These are phyloP conservation scores for Zangia roseola DNA, from an alignment of 768 basidiomycete genomes.

Conservation along the genomic window DNA sequence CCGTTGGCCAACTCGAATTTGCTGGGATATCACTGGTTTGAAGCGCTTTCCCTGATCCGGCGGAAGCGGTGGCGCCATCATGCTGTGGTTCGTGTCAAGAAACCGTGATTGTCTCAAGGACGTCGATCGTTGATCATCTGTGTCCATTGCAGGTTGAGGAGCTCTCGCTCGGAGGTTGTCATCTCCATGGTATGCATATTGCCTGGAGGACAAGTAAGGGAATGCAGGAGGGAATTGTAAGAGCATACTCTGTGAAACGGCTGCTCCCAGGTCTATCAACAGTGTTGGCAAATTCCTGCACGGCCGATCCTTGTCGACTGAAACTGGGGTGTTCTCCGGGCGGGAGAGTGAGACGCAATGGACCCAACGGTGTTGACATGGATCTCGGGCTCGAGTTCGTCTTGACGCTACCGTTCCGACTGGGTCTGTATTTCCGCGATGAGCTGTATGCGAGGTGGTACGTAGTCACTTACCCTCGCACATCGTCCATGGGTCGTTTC, in stretches of 20 bases:
- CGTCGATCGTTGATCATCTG: slow-evolving; percentile 41
- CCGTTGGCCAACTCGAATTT: slow-evolving; percentile 8
- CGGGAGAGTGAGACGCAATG: slow-evolving; percentile 66
- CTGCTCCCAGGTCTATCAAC: slow-evolving; percentile 48
- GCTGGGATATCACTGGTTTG: slow-evolving; percentile 20
- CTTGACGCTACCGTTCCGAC: slow-evolving; percentile 24
- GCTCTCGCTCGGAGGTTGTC: slow-evolving; percentile 41
- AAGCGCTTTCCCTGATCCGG: slow-evolving; percentile 20
- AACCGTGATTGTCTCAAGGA: slow-evolving; percentile 40
- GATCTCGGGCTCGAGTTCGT: slow-evolving; percentile 63
- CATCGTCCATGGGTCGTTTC: slow-evolving; percentile 58
- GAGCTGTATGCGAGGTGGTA: background rate
- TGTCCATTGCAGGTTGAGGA: slow-evolving; percentile 26
- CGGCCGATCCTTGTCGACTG: slow-evolving; percentile 26
- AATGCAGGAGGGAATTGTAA: slow-evolving; percentile 5
- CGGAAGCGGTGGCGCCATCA: slow-evolving; percentile 33
- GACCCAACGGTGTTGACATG: slow-evolving; percentile 52
- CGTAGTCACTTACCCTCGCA: slow-evolving; percentile 38
- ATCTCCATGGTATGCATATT: slow-evolving; percentile 63
- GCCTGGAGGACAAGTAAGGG: slow-evolving; percentile 40
- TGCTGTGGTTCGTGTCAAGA: slow-evolving; percentile 28
- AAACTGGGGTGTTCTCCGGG: slow-evolving; percentile 49
- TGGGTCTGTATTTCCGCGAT: slow-evolving; percentile 4
- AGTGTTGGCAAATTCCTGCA: slow-evolving; percentile 9
- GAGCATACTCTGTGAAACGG: slow-evolving; percentile 48